Evolutionary conservation across 23 red algal genomes (phyloP), one percentile per base, ranked within the genome.

Genomic region (Gracilaria domingensis): DNA sequence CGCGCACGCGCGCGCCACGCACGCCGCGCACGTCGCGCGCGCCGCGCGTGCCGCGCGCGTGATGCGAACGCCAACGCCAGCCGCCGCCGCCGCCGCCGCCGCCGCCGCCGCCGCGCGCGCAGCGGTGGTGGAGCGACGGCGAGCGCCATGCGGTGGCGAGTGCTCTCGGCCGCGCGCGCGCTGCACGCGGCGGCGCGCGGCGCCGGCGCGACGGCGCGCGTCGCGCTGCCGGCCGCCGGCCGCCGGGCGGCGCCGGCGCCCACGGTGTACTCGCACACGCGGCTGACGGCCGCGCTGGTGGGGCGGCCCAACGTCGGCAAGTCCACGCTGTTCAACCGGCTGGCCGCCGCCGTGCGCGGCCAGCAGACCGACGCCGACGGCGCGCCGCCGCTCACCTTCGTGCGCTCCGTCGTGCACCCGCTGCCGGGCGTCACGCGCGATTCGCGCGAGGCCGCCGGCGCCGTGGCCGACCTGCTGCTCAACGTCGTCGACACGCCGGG

Each of bases 241-340:
- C 1, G 61, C 20, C 49, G 90, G 26, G 40, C 53, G 12, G 58
- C 81, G 24, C 89, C 89, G 18, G 54, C 89, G 58, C 90, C 90
- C 23, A 17, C 61, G 13, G 58, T 82, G 24, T 94, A 92, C 69
- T 49, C 88, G 64, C 37, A 98, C 54, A 94, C 86, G 13, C 34
- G 66, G 17, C 70, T 98, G 14, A 70, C 37, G 8, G 67, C 94
- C 56, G 91, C 96, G n/a, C 57, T 95, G 17, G 86, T 98, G 20
- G 96, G 96, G 36, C 82, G 91, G 12, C 91, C 96, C 56, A 98
- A 98, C 50, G 96, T 95, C 42, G 96, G 96, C 0, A 98, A 98
- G 80, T 89, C 82, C 80, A 98, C 92, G 33, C 88, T 98, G 32
- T 98, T 93, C 70, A 98, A 98, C 62, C 83, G 92, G 26, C 91